Base-by-base conservation (phyloP, 352 stramenopile genomes). In the Pseudoperonospora humuli region DNA sequence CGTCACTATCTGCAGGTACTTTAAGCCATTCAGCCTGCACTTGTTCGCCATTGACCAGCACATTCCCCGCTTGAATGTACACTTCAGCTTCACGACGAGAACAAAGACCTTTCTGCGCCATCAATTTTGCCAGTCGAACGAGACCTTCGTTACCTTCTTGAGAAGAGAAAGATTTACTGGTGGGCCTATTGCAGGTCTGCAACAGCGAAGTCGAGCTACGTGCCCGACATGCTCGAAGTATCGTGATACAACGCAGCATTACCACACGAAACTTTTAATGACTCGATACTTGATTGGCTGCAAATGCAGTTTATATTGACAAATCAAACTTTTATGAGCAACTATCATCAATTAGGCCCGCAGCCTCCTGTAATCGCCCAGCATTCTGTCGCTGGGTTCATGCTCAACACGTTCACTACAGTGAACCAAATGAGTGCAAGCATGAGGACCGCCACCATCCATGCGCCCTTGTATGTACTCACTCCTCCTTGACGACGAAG, bases 121-220 rank as follows among this genome's bases (percentile, higher is more conserved):
- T 92, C 21, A 92, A 64, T 61, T 91, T 91, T 41, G 76, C 72
- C 10, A 91, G 49, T 6, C 79, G 79, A 24, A 91, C 47, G 36
- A 69, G 63, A 46, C 41, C 57, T 32, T 61, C 45, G 1, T 13
- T 45, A 39, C 40, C 33, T 14, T 50, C 45, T 32, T 48, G 38
- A 33, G 35, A 46, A 25, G 17, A 41, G 44, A 31, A 45, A 14
- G 28, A 7, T 0, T 11, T 40, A 31, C 32, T 50, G 3, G 8
- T 25, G 26, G 17, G 2, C 2, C 6, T 11, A 20, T 39, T 28
- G 2, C 31, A 25, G 1, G 7, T 18, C 15, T 54, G 52, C 17
- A 62, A 45, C 46, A 62, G 33, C 23, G 39, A 50, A 27, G 26
- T 14, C 4, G 52, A 61, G 35, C 37, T 37, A 25, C 62, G 51